Evolutionary conservation across 2,329 filamentous ascomycete species (phyloP), one percentile per base, ranked within the genome.

Genomic region (Colletotrichum simmondsii): DNA sequence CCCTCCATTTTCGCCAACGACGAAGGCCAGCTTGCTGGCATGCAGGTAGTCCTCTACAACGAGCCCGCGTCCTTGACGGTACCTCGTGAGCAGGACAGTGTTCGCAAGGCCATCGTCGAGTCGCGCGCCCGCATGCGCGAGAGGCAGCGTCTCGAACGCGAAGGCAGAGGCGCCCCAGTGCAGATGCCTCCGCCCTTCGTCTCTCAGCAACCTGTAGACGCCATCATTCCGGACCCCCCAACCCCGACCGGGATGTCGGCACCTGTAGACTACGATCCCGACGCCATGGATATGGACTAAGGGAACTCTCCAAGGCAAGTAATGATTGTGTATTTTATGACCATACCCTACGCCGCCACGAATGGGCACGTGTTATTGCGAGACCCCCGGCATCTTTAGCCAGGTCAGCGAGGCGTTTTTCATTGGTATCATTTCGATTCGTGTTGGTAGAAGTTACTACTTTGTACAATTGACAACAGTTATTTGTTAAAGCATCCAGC

Each of bases 41-140:
- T 89, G 90, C 85, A 97, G 89, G 81, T 98, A 74, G 93, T 99
- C 19, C 89, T 98, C 49, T 98, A 98, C 83, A 90, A 88, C 74
- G 91, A 97, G 62, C 95, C 95, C 7, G 87, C 88, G 60, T 95
- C 94, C 19, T 82, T 98, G 75, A 92, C 91, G 0, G 89, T 97
- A 24, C 91, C 95, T 0, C 88, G 91, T 79, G 92, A 94, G 75
- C 88, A 92, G 35, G 93, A 96, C 80, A 92, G 89, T 74, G 94
- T 98, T 74, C 89, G 95, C 72, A 94, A 92, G 81, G 94, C 94
- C 10, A 95, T 98, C 75, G 86, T 96, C 65, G 95, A 98, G 81
- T 91, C 94, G 2, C 89, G 95, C 65, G 89, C 89, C 59, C 88
- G 95, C 67, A 87, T 91, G 42, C 86, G 93, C 65, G 90, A 93